These are phyloP conservation scores for Backusella westeae DNA, from an alignment of 192 early-diverging fungal species.

Conservation along the genomic window DNA sequence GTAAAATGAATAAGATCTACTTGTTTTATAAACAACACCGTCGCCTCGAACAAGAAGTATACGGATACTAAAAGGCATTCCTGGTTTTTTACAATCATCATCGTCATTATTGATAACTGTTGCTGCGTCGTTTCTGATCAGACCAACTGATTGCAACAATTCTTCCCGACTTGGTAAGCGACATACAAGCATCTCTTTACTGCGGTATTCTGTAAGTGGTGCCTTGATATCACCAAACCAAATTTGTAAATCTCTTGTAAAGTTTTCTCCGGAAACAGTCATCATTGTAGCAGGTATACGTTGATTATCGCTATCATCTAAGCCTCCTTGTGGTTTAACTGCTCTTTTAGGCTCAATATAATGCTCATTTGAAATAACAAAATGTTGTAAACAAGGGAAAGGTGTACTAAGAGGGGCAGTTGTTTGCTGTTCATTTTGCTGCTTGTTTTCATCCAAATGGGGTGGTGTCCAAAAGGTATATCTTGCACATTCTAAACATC, in stretches of 20 bases:
- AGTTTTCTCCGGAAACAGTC: conserved; percentile 60
- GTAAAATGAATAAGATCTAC: conserved; percentile 24
- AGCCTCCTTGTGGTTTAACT: background rate
- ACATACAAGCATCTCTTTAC: conserved; percentile 40
- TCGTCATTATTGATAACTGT: background rate
- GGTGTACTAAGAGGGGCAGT: background rate
- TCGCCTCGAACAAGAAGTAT: conserved; percentile 38
- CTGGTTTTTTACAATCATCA: conserved; percentile 17
- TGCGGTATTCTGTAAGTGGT: conserved; percentile 33
- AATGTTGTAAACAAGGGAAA: conserved; percentile 16
- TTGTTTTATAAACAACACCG: conserved; percentile 37
- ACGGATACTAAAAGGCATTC: conserved; percentile 21
- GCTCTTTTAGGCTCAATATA: background rate
- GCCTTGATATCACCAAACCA: conserved; percentile 46
- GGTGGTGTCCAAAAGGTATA: conserved; percentile 53
- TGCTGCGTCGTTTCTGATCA: background rate
- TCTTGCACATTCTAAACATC: conserved; percentile 43
- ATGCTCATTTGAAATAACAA: conserved; percentile 26
- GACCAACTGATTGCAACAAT: conserved; percentile 3
- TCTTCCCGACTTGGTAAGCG: conserved; percentile 34
- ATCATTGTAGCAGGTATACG: conserved; percentile 9
- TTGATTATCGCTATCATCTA: background rate
- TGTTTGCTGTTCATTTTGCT: background rate
- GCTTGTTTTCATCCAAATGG: conserved; percentile 9
- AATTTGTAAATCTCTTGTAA: conserved; percentile 62